phyloP scores from a whole-genome alignment of 2,329 filamentous ascomycete genomes.

The Laburnicola sp. region DNA sequence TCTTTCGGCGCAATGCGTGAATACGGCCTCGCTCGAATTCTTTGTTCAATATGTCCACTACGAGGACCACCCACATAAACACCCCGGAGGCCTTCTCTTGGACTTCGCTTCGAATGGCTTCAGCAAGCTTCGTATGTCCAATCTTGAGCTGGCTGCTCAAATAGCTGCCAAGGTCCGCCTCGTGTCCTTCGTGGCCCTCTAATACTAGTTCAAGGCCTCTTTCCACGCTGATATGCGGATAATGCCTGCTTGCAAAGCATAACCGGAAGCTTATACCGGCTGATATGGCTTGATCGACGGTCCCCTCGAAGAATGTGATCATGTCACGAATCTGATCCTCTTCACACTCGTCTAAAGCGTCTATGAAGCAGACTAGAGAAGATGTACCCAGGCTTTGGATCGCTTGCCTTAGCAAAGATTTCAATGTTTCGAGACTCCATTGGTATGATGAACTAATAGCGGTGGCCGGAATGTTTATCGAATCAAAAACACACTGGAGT shows the following conservation, averaged over 20 bases:
- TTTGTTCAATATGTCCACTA: constrained; percentile 51
- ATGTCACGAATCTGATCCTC: constrained; percentile 48
- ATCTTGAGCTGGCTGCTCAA: constrained; percentile 14
- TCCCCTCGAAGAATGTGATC: constrained; percentile 47
- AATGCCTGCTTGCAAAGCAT: constrained; percentile 55
- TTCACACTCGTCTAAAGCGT: constrained; percentile 55
- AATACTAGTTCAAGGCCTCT: constrained; percentile 33
- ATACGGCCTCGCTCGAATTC: constrained; percentile 39
- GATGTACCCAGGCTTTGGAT: constrained; percentile 4
- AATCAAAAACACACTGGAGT: constrained; percentile 8
- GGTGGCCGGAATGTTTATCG: neutral
- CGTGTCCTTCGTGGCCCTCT: constrained; percentile 41
- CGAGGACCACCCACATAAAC: too few species aligned
- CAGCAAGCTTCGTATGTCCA: constrained; percentile 12
- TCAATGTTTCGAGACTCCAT: constrained; percentile 10
- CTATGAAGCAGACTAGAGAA: constrained; percentile 28
- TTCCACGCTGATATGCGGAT: constrained; percentile 45
- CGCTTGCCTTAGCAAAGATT: constrained; percentile 13
- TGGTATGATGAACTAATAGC: neutral
- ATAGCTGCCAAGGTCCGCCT: constrained; percentile 35
- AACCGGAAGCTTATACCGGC: constrained; percentile 25
- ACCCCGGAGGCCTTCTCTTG: constrained; percentile 45
- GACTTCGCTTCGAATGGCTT: constrained; percentile 33
- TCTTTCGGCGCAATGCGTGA: constrained; percentile 31
- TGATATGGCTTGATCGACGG: constrained; percentile 32